Base-by-base conservation (phyloP, 202 grass and related monocot species). In the Elaeis oleifera region DNA sequence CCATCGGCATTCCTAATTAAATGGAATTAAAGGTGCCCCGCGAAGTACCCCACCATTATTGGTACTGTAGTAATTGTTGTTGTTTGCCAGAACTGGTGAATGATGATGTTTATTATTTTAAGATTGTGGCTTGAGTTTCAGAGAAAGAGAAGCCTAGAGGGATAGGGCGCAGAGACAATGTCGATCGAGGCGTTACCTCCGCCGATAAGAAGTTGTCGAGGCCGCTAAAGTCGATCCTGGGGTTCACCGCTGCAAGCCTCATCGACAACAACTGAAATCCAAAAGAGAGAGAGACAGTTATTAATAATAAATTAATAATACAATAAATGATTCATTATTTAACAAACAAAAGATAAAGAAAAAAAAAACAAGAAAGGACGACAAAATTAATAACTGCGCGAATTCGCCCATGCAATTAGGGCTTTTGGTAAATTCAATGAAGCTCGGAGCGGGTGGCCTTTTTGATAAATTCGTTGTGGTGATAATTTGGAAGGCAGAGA, bases 241-340 rank as follows among this genome's bases (percentile, higher is more conserved):
- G 44, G 61, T 64, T 64, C 7, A 51, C 48, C 1, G 61, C 48
- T 51, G 61, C 48, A 25, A 64, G 5, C 50, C 48, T 51, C 61
- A 64, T 64, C 4, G 61, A 64, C 61, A 64, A 17, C 3, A 64
- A 51, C 61, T 64, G 61, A 64, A 18, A 50, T 24, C 14, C 31
- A 5, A 51, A 6, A 25, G 20, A 16, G 16, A 22, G 17, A 25
- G 54, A n/a, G 58, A 49, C 22, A 20, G 6, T 29, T 6, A 20
- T 28, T 8, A 24, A 53, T 22, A 59, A 39, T 9, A 6, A 39
- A 9, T 20, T 9, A 39, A 9, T 13, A 14, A 44, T 8, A 44
- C 36, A 9, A 44, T 44, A 9, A 13, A 44, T 13, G 8, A 13
- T 44, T 44, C 36, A 13, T 13, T 44, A 50, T 50, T 32, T 48